Evolutionary conservation across 768 basidiomycete genomes (phyloP), one percentile per base, ranked within the genome.

Genomic region (Mycena leptocephala): DNA sequence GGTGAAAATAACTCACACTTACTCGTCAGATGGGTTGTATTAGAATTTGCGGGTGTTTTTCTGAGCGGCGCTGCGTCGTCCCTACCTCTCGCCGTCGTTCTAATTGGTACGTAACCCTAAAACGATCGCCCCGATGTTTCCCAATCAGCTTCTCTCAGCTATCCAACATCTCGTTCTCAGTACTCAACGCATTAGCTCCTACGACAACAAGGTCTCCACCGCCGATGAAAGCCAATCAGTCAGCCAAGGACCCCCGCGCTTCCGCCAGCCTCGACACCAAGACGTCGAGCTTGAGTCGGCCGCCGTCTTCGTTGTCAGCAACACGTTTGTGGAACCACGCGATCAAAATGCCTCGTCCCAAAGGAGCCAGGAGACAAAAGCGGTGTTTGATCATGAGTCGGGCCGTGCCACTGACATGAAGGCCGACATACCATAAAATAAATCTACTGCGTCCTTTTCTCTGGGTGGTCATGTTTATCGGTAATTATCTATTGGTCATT

Each of bases 181-280:
- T 37, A 75, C 67, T 2, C 74, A 63, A 32, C 30, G 28, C 32
- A 26, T 24, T 28, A 24, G 1, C 30, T 9, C 30, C n/a, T n/a
- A n/a, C n/a, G 26, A 1, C 5, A 28, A 43, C 43, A 22, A 3
- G n/a, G 8, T 24, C 1, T 16, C 48, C 11, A 51, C 8, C 18
- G 8, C 7, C 4, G 43, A 43, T 43, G 7, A 9, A 6, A 43
- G 43, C 43, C 10, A 7, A 51, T 51, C 65, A 2, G 48, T 70
- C 46, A 75, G 74, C 61, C 58, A 10, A 16, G 74, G 74, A 1
- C 74, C 67, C 30, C 74, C 74, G 10, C 58, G 67, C 10, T 75
- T 75, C 35, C 5, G 28, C 18, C n/a, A 18, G 13, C 13, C 4
- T 51, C 2, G 43, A 46, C 51, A 26, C 9, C 41, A 33, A 11